A percentile compares a stretch with the other conserved stretches of the same genome.
phyloP scores from a whole-genome alignment of 495 filamentous ascomycete species.

The Friedmanniomyces endolithicus region DNA sequence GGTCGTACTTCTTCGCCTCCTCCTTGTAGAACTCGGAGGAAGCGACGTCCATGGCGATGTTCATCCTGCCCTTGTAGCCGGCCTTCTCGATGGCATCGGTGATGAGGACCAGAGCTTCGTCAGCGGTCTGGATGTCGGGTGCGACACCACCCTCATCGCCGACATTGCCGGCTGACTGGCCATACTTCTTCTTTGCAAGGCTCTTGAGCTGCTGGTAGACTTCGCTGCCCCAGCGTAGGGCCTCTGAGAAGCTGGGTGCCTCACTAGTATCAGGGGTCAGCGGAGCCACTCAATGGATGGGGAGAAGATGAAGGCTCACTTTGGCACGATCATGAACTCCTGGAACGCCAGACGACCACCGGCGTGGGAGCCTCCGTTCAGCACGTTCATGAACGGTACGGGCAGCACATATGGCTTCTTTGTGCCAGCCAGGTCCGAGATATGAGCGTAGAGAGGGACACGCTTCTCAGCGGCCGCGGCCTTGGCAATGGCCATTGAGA shows the following conservation, averaged over 20 bases:
- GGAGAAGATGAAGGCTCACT: conserved; percentile 36
- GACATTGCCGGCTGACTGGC: conserved; percentile 95
- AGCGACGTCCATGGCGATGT: conserved; percentile 98
- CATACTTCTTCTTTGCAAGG: conserved; percentile 99
- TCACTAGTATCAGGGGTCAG: background rate
- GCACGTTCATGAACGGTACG: conserved; percentile 99
- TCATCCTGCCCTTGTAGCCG: conserved; percentile 86
- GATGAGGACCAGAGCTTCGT: conserved; percentile 96
- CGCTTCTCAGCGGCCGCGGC: conserved; percentile 97
- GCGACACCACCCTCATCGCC: conserved; percentile 99
- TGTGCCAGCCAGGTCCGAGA: conserved; percentile 95
- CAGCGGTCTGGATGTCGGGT: conserved; percentile 91
- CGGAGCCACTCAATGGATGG: background rate
- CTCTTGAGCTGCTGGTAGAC: conserved; percentile 97
- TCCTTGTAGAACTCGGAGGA: conserved; percentile 99
- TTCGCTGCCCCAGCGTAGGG: conserved; percentile 86
- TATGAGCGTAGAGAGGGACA: conserved; percentile 92
- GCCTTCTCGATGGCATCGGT: conserved; percentile 85
- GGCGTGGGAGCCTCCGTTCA: conserved; percentile 98
- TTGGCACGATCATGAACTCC: conserved; percentile 99
- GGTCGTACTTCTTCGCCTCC: conserved; percentile 96
- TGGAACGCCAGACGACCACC: conserved; percentile 98
- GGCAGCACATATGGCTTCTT: conserved; percentile 99
- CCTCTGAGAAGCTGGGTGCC: conserved; percentile 85
- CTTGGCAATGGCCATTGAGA: conserved; percentile 92